Conservation (phyloP, 768 basidiomycete genomes). For the Chiua virens region DNA sequence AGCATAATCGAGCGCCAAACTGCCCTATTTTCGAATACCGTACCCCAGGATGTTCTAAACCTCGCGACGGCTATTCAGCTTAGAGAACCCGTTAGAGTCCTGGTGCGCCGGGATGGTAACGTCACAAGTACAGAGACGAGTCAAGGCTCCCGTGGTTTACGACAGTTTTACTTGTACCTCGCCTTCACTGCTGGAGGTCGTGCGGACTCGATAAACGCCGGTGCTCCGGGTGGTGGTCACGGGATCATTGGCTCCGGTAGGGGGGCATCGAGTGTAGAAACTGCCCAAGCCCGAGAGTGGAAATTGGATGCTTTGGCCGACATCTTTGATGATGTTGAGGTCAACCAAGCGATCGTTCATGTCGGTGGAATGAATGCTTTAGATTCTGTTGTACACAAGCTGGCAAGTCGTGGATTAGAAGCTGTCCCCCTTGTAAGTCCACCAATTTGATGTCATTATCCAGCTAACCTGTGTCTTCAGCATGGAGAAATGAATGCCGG, state of each 20-base stretch:
- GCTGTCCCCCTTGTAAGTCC: slow-evolving; percentile 82
- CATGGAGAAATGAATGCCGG: slow-evolving; percentile 92
- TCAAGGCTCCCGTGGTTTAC: slow-evolving; percentile 78
- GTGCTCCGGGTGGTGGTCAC: slow-evolving; percentile 55
- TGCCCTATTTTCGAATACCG: slow-evolving; percentile 96
- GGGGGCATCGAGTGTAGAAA: slow-evolving; percentile 77
- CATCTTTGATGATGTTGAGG: slow-evolving; percentile 84
- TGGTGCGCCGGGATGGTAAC: slow-evolving; percentile 89
- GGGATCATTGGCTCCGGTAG: slow-evolving; percentile 96
- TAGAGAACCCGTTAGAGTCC: slow-evolving; percentile 94
- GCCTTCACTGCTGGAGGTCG: slow-evolving; percentile 89
- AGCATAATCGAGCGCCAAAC: slow-evolving; percentile 79
- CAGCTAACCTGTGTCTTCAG: slow-evolving; percentile 39
- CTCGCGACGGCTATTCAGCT: slow-evolving; percentile 92
- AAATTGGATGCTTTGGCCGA: slow-evolving; percentile 91
- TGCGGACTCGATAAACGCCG: slow-evolving; percentile 47
- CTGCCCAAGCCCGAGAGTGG: slow-evolving; percentile 87
- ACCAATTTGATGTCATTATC: not conserved
- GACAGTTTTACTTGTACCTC: slow-evolving; percentile 95
- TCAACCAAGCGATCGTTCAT: slow-evolving; percentile 79
- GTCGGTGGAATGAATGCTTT: slow-evolving; percentile 86
- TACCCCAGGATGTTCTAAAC: slow-evolving; percentile 96
- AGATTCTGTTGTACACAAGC: slow-evolving; percentile 87
- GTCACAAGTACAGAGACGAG: slow-evolving; percentile 66
- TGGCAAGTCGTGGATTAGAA: slow-evolving; percentile 83